These are phyloP conservation scores for Sanghuangporus sanghuang DNA, from an alignment of 1,284 basidiomycete species.

Conservation along the genomic window DNA sequence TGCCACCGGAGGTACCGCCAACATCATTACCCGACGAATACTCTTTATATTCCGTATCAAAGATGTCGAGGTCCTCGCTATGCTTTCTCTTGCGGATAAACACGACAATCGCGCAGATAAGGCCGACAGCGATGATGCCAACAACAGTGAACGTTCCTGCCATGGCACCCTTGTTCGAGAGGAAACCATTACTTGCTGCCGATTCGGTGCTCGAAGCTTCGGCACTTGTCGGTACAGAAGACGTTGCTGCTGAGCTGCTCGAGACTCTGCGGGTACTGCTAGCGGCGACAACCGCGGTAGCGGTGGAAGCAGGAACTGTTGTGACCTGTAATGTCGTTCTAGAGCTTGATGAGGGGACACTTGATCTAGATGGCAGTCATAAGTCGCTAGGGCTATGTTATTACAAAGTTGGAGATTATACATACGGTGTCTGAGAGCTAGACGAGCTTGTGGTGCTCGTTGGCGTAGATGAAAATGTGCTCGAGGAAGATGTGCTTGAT, in stretches of 20 bases:
- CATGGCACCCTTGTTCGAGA: conserved; percentile 20
- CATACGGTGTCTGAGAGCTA: conserved; percentile 2
- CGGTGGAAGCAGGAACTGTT: background rate
- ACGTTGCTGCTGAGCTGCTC: background rate
- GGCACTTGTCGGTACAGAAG: background rate
- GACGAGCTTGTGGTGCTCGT: background rate
- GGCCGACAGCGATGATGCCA: conserved; percentile 17
- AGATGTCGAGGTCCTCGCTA: conserved; percentile 11
- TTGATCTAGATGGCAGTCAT: background rate
- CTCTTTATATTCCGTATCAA: conserved; percentile 14
- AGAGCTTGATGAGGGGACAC: background rate
- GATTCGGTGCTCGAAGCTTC: background rate
- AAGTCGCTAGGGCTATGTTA: background rate
- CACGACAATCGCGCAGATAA: conserved; percentile 6
- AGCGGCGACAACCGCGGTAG: conserved; percentile 4
- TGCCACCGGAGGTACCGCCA: background rate
- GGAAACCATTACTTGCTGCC: conserved; percentile 17
- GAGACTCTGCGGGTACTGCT: background rate
- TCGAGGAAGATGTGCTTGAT: background rate
- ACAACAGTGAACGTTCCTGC: conserved; percentile 21
- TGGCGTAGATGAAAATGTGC: conserved; percentile 6
- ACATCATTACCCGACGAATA: conserved; percentile 1
- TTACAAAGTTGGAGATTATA: background rate
- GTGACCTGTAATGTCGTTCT: background rate
- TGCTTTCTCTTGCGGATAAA: conserved; percentile 6